Conservation (phyloP, 73 alveolate species). For the Tetrahymena borealis region DNA sequence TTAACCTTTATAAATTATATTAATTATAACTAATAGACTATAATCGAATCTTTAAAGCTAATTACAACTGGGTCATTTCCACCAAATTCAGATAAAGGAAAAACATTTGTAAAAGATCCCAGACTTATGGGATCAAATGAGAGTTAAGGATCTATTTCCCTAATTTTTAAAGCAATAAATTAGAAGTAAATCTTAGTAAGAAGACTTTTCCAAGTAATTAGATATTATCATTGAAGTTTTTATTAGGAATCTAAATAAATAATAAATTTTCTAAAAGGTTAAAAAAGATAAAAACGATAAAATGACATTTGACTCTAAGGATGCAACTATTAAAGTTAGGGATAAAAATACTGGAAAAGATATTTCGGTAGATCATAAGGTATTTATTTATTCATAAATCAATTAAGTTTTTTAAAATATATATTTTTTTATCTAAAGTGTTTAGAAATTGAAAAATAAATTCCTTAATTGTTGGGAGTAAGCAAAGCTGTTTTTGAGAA, state of each 20-base stretch:
- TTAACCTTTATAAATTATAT: background rate
- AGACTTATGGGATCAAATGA: conserved; percentile 63
- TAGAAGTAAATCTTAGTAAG: conserved; percentile 69
- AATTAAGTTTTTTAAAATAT: background rate
- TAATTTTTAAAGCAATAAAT: conserved; percentile 65
- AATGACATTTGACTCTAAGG: conserved; percentile 81
- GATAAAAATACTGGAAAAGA: conserved; percentile 69
- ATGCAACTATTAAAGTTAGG: conserved; percentile 67
- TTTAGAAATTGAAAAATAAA: conserved; percentile 78
- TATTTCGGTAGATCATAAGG: conserved; percentile 65
- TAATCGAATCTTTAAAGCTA: conserved; percentile 80
- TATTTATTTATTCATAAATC: background rate
- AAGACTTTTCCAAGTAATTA: conserved; percentile 69
- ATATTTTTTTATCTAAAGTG: background rate
- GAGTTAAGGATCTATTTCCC: conserved; percentile 70
- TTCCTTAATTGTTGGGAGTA: conserved; percentile 86
- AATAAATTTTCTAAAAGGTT: background rate
- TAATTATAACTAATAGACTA: conserved; percentile 79
- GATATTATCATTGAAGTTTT: background rate
- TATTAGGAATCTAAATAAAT: background rate
- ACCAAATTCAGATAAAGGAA: conserved; percentile 85
- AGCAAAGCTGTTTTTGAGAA: conserved; percentile 85
- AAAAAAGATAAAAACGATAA: conserved; percentile 55
- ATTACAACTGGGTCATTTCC: conserved; percentile 94
- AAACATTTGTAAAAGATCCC: conserved; percentile 89